Conservation (phyloP, 208 protist species). For the Angomonas desouzai region DNA sequence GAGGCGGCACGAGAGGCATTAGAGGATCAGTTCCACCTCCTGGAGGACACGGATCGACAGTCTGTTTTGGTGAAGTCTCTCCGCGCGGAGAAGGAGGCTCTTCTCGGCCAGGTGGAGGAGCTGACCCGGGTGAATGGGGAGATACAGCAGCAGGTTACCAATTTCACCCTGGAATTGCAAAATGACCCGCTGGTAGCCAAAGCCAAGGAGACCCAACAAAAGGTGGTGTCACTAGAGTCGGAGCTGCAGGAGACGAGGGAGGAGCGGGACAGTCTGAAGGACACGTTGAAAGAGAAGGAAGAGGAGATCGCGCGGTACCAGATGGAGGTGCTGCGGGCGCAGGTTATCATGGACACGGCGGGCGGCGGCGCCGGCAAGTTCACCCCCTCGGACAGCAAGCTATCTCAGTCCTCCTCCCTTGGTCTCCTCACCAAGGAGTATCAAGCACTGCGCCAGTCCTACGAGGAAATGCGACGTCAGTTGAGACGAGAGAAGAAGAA, state of each 20-base stretch:
- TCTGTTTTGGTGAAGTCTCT: conserved; percentile 35
- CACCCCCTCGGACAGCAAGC: not conserved
- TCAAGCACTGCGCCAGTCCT: conserved; percentile 37
- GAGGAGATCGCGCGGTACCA: conserved; percentile 66
- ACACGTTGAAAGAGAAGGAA: conserved; percentile 55
- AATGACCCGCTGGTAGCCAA: conserved; percentile 74
- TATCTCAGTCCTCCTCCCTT: conserved; percentile 8
- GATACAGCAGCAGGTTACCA: conserved; percentile 73
- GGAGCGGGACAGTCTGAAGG: conserved; percentile 40
- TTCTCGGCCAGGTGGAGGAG: conserved; percentile 63
- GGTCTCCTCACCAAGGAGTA: conserved; percentile 34
- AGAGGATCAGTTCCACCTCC: conserved; percentile 67
- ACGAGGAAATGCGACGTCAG: conserved; percentile 42
- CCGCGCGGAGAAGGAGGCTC: conserved; percentile 60
- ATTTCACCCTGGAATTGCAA: conserved; percentile 85
- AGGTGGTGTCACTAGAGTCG: conserved; percentile 56
- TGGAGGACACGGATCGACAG: conserved; percentile 44
- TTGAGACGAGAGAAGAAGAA: conserved; percentile 25
- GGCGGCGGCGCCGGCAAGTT: conserved; percentile 10
- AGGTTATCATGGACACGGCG: conserved; percentile 22
- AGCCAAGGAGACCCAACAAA: conserved; percentile 71
- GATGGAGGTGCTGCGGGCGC: conserved; percentile 61
- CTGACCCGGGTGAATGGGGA: conserved; percentile 75
- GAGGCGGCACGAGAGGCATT: conserved; percentile 72
- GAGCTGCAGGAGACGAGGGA: conserved; percentile 42